phyloP scores from a whole-genome alignment of 2,329 filamentous ascomycete genomes.

The Parafenestella ontariensis region DNA sequence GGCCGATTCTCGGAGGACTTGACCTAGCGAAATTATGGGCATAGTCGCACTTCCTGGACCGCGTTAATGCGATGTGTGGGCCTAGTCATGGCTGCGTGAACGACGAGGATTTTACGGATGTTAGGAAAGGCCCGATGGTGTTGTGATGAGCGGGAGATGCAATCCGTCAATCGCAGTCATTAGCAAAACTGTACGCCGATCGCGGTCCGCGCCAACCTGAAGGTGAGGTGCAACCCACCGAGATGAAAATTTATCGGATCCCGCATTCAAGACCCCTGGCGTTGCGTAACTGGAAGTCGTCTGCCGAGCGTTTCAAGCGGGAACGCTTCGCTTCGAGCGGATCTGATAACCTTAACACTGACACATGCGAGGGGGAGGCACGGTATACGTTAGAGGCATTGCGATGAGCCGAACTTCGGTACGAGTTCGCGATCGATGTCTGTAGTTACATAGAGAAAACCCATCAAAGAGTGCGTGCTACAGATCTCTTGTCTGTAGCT shows the following conservation, averaged over 20 bases:
- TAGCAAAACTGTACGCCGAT: slow-evolving; percentile 12
- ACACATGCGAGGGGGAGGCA: slow-evolving; percentile 18
- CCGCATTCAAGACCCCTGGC: neutral
- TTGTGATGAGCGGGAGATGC: slow-evolving; percentile 7
- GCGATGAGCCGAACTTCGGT: neutral
- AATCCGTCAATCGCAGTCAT: slow-evolving; percentile 8
- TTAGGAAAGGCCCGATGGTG: slow-evolving; percentile 14
- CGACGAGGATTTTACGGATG: slow-evolving; percentile 6
- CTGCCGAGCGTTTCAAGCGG: neutral
- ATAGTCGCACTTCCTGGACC: slow-evolving; percentile 1
- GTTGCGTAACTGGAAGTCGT: neutral
- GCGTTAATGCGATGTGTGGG: no score
- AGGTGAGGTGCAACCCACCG: neutral
- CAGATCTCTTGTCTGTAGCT: neutral
- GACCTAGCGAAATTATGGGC: neutral
- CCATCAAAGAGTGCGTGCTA: neutral
- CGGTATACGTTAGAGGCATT: slow-evolving; percentile 3
- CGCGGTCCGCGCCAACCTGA: slow-evolving; percentile 1
- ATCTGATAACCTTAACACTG: slow-evolving; percentile 27
- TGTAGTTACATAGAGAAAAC: neutral
- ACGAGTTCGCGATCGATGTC: slow-evolving; percentile 1
- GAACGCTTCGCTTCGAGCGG: slow-evolving; percentile 28
- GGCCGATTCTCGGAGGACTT: slow-evolving; percentile 32
- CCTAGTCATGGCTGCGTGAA: slow-evolving; percentile 16
- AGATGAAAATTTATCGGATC: neutral